These are phyloP conservation scores for Aureobasidium sp. DNA, from an alignment of 2,329 filamentous ascomycete genomes.

Conservation along the genomic window DNA sequence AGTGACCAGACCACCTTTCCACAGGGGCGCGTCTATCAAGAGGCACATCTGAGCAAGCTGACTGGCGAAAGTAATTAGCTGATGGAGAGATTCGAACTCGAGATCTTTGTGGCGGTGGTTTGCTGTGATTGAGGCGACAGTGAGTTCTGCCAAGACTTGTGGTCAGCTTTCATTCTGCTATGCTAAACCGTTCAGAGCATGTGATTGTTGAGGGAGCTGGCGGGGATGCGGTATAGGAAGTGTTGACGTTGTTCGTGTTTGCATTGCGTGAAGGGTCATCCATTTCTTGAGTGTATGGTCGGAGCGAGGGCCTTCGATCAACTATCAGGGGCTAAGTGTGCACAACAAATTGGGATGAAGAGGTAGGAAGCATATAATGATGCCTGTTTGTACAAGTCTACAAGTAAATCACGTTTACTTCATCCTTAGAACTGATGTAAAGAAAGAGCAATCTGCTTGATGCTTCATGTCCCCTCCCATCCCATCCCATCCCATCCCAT, in stretches of 20 bases:
- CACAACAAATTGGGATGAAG: not conserved
- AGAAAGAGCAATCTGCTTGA: not conserved
- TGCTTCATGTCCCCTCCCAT: not conserved
- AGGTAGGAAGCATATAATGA: no score
- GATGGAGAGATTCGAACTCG: not conserved
- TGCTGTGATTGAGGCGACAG: not conserved
- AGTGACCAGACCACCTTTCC: slow-evolving; percentile 1
- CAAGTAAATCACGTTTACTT: not conserved
- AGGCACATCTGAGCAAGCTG: not conserved
- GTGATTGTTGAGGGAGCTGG: not conserved
- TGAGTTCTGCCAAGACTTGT: not conserved
- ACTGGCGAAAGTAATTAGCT: not conserved
- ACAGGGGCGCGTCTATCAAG: not conserved
- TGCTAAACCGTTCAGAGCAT: not conserved
- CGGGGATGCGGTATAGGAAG: no score
- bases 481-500: no score
- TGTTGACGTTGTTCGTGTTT: not conserved
- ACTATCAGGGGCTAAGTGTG: not conserved
- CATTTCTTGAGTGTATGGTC: not conserved
- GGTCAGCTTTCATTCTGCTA: not conserved
- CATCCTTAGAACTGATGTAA: not conserved
- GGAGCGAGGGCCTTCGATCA: not conserved
- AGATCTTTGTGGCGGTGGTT: not conserved
- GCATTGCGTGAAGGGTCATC: not conserved
- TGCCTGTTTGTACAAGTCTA: not conserved